These are phyloP conservation scores for Picea abies DNA, from an alignment of 83 land plant genomes.

Conservation along the genomic window DNA sequence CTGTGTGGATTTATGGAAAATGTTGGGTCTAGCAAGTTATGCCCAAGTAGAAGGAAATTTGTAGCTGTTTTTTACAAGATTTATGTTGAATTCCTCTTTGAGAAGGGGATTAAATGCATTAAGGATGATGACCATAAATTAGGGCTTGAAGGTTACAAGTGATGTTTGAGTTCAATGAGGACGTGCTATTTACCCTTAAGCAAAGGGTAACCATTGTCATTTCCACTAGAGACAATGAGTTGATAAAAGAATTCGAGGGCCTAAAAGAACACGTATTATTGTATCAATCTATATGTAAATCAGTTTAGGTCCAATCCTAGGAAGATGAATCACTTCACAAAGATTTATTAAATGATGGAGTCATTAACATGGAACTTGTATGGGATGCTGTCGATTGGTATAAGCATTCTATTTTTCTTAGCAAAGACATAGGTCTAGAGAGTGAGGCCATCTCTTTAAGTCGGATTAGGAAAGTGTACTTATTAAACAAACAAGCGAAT, in stretches of 20 bases:
- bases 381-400: slow-evolving; percentile 21
- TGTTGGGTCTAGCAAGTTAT: neutral
- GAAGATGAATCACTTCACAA: neutral
- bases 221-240: neutral
- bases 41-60: neutral
- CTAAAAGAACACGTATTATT: neutral
- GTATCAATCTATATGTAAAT: neutral
- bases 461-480: slow-evolving; percentile 15
- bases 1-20: neutral
- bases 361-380: slow-evolving; percentile 11
- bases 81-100: neutral
- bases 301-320: neutral
- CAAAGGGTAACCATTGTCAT: neutral
- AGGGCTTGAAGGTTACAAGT: neutral
- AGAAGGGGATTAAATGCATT: neutral
- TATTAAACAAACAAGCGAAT: slow-evolving; percentile 6
- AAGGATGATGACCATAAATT: neutral
- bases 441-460: slow-evolving; percentile 20
- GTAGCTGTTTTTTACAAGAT: neutral
- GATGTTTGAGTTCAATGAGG: neutral
- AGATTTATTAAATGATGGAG: slow-evolving; percentile 7
- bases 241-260: slow-evolving; percentile 2
- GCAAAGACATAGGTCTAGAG: slow-evolving; percentile 14
- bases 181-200: neutral
- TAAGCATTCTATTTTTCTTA: slow-evolving; percentile 2